phyloP scores from a whole-genome alignment of 352 stramenopile species.

The Globisporangium yorkense region DNA sequence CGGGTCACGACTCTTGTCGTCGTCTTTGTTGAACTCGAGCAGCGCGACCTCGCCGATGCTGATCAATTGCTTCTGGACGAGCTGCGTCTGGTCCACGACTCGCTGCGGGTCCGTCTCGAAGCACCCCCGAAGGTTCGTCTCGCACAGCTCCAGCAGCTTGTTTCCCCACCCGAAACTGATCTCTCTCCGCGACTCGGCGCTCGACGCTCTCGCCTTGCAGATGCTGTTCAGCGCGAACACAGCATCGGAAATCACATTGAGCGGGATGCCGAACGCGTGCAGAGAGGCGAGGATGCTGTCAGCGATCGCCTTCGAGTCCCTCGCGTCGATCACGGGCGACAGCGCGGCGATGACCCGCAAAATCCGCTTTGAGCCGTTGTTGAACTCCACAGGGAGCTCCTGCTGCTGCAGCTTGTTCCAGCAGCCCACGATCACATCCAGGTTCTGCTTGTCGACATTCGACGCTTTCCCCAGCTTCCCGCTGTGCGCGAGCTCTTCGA shows the following conservation, averaged over 20 bases:
- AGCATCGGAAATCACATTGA: slow-evolving; percentile 75
- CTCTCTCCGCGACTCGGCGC: slow-evolving; percentile 38
- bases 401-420: slow-evolving; percentile 78
- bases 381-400: slow-evolving; percentile 52
- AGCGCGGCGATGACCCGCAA: slow-evolving; percentile 75
- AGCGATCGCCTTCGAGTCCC: slow-evolving; percentile 69
- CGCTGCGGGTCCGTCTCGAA: slow-evolving; percentile 49
- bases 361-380: slow-evolving; percentile 77
- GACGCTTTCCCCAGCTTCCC: slow-evolving; percentile 50
- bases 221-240: slow-evolving; percentile 74
- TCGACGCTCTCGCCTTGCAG: slow-evolving; percentile 65
- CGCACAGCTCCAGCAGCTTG: slow-evolving; percentile 54
- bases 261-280: slow-evolving; percentile 66
- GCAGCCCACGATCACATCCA: slow-evolving; percentile 67
- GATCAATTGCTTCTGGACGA: slow-evolving; percentile 78
- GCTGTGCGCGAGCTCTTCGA: slow-evolving; percentile 71
- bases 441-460: slow-evolving; percentile 50
- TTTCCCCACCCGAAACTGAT: slow-evolving; percentile 68
- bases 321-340: slow-evolving; percentile 61
- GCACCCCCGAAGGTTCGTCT: slow-evolving; percentile 50
- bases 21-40: slow-evolving; percentile 74
- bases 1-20: slow-evolving; percentile 48
- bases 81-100: slow-evolving; percentile 42
- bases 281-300: slow-evolving; percentile 69
- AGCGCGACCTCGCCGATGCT: slow-evolving; percentile 74